phyloP scores from a whole-genome alignment of 2,329 filamentous ascomycete species.

The Colletotrichum sp. region DNA sequence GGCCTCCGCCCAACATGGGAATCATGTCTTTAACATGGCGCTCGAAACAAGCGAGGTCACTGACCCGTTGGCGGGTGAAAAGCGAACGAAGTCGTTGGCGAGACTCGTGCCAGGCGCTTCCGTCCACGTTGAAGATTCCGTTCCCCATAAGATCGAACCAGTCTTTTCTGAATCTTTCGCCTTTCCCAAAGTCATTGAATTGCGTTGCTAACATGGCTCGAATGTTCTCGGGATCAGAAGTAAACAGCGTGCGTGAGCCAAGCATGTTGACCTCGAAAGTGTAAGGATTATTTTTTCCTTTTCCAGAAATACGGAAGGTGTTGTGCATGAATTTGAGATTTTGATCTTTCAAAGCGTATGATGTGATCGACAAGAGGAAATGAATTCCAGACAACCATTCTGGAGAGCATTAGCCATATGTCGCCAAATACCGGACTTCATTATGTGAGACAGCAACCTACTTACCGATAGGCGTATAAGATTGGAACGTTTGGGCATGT shows the following conservation, averaged over 20 bases:
- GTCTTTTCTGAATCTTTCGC: conserved; percentile 41
- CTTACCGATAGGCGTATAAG: background rate
- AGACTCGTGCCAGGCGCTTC: conserved; percentile 55
- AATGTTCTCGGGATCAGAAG: conserved; percentile 57
- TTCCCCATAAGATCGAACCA: conserved; percentile 56
- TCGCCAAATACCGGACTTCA: background rate
- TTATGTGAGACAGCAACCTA: background rate
- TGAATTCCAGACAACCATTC: background rate
- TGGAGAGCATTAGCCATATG: background rate
- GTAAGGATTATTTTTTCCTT: background rate
- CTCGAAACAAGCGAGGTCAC: conserved; percentile 62
- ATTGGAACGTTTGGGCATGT: background rate
- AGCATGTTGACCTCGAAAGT: background rate
- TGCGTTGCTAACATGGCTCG: conserved; percentile 50
- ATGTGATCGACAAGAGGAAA: background rate
- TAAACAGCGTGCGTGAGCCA: conserved; percentile 38
- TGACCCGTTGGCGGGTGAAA: conserved; percentile 51
- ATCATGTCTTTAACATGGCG: conserved; percentile 62
- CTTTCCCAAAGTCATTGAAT: conserved; percentile 59
- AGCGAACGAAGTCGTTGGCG: conserved; percentile 57
- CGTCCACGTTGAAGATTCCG: conserved; percentile 60
- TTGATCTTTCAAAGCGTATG: background rate
- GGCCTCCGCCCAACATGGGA: conserved; percentile 57
- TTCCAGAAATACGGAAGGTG: background rate
- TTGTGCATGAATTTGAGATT: conserved; percentile 4